These are phyloP conservation scores for Solanum chacoense DNA, from an alignment of 305 asterid species.

Conservation along the genomic window DNA sequence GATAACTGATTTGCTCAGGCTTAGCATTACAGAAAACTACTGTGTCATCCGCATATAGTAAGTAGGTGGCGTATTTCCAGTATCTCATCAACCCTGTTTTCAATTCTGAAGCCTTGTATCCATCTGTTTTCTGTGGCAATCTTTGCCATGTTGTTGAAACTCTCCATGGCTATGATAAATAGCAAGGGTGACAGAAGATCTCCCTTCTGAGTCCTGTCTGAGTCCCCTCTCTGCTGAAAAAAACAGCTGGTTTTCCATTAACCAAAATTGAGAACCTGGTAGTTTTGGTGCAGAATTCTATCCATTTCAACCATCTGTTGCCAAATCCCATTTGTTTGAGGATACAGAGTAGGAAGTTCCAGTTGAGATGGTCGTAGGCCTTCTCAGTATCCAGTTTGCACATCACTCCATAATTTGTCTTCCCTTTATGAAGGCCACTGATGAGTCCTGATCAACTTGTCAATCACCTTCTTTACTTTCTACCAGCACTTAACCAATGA, in stretches of 20 bases:
- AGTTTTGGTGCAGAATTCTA: background rate
- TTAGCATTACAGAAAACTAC: background rate
- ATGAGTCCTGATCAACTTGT: background rate
- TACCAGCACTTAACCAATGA: background rate
- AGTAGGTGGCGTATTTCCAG: background rate
- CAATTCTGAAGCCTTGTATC: background rate
- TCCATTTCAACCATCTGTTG: background rate
- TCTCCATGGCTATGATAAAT: background rate
- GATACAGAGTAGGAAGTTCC: background rate
- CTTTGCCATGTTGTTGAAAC: background rate
- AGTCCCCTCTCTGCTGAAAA: background rate
- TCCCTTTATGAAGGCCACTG: background rate
- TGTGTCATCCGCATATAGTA: background rate
- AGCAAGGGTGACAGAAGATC: background rate
- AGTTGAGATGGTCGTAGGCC: background rate
- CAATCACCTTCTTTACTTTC: background rate
- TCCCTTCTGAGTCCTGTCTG: background rate
- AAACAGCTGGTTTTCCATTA: background rate
- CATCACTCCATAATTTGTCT: background rate
- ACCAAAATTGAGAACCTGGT: background rate
- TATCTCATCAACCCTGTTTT: background rate
- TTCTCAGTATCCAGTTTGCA: background rate
- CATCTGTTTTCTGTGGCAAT: background rate
- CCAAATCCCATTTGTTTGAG: background rate
- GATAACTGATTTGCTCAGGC: background rate